These are phyloP conservation scores for Lithospermum erythrorhizon DNA, from an alignment of 257 asterid species.

Conservation along the genomic window DNA sequence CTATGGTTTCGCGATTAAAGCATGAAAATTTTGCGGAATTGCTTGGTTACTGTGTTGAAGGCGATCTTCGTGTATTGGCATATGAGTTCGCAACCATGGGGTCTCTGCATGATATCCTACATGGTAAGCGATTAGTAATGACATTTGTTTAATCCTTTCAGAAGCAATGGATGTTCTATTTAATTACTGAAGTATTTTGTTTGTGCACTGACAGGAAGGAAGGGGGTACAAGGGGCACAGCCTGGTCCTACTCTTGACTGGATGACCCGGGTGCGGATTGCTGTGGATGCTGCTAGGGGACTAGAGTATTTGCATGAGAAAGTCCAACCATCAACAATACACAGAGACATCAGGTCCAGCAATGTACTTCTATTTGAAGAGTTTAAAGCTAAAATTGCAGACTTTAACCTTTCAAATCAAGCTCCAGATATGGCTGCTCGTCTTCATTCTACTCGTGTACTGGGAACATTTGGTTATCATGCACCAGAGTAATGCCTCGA, in stretches of 20 bases:
- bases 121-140: conserved; percentile 42
- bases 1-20: conserved; percentile 88
- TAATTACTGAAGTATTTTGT: neutral
- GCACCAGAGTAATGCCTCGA: conserved; percentile 82
- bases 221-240: conserved; percentile 97
- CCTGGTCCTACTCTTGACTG: conserved; percentile 99
- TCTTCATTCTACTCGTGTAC: conserved; percentile 94
- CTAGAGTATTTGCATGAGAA: conserved; percentile 94
- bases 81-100: conserved; percentile 99
- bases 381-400: conserved; percentile 85
- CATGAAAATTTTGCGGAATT: conserved; percentile 85
- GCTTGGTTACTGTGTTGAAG: conserved; percentile 91
- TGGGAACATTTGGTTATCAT: conserved; percentile 98
- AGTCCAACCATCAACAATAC: conserved; percentile 69
- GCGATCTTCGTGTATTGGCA: conserved; percentile 81
- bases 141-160: neutral
- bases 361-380: conserved; percentile 92
- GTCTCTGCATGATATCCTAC: conserved; percentile 89
- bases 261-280: conserved; percentile 90
- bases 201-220: conserved; percentile 53
- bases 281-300: conserved; percentile 97
- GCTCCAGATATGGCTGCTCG: conserved; percentile 99
- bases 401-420: conserved; percentile 91
- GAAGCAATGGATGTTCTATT: neutral
- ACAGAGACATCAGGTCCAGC: conserved; percentile 96